Percentiles rank a stretch among this genome's conserved stretches.
Conservation (phyloP, 2,329 filamentous ascomycete genomes). For the Peltaster fructicola region DNA sequence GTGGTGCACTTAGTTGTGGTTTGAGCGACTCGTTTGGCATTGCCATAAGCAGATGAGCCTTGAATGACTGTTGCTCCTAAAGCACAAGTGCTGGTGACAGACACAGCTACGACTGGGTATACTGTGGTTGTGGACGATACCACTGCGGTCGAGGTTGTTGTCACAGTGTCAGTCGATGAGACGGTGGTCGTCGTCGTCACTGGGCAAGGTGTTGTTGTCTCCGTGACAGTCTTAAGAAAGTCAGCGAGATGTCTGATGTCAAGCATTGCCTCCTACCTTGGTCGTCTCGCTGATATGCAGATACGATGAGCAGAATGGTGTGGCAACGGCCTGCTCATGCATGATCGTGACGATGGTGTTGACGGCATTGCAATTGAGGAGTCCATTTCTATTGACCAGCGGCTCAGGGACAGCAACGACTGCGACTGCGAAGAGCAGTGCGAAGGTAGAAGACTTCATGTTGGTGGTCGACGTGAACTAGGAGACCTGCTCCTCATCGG, state of each 20-base stretch:
- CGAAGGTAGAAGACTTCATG: too few relatives aligned
- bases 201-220: too few relatives aligned
- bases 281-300: slow-evolving; percentile 1
- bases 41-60: too few relatives aligned
- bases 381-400: slow-evolving; percentile 1
- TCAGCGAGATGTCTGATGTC: too few relatives aligned
- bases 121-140: slow-evolving; percentile 1
- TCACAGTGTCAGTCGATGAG: too few relatives aligned
- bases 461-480: too few relatives aligned
- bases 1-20: background rate
- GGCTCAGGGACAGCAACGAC: slow-evolving; percentile 1
- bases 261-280: too few relatives aligned
- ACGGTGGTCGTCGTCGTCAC: too few relatives aligned
- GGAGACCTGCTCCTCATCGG: slow-evolving; percentile 2
- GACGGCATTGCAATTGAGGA: slow-evolving; percentile 3
- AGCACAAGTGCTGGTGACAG: slow-evolving; percentile 2
- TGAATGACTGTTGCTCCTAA: slow-evolving; percentile 2
- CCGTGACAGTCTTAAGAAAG: too few relatives aligned
- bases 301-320: slow-evolving; percentile 2
- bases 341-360: slow-evolving; percentile 2
- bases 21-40: too few relatives aligned
- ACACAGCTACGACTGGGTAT: slow-evolving; percentile 3
- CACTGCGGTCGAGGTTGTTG: too few relatives aligned
- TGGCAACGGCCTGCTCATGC: slow-evolving; percentile 3
- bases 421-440: slow-evolving; percentile 1